Percentiles rank a stretch among this genome's conserved stretches.
phyloP scores from a whole-genome alignment of 768 basidiomycete species.

The Psilocybe cubensis region DNA sequence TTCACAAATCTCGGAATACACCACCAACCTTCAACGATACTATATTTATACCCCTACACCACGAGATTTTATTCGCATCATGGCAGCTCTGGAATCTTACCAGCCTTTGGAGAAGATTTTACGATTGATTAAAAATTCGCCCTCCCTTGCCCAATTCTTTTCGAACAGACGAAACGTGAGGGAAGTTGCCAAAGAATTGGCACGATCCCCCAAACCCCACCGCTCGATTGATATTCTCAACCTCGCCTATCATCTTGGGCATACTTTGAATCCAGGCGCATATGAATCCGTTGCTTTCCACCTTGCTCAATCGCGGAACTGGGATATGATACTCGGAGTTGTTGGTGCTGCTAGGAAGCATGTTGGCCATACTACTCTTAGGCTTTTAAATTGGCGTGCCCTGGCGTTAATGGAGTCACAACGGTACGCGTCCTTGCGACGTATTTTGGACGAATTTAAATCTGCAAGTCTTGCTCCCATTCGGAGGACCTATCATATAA shows the following conservation, averaged over 20 bases:
- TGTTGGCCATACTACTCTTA: conserved; percentile 49
- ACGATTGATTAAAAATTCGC: conserved; percentile 21
- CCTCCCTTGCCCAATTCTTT: conserved; percentile 22
- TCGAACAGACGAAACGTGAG: conserved; percentile 37
- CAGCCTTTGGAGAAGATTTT: conserved; percentile 17
- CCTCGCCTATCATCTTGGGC: conserved; percentile 54
- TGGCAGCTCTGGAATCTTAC: conserved; percentile 14
- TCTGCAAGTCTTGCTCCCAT: conserved; percentile 48
- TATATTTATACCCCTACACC: not conserved
- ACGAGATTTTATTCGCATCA: conserved; percentile 16
- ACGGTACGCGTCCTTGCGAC: conserved; percentile 48
- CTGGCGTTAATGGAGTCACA: conserved; percentile 61
- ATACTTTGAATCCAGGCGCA: conserved; percentile 49
- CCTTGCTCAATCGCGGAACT: conserved; percentile 49
- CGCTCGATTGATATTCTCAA: conserved; percentile 48
- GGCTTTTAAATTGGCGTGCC: conserved; percentile 73
- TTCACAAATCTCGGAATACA: not conserved
- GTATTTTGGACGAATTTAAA: conserved; percentile 54
- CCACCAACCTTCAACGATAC: not conserved
- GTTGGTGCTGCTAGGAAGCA: conserved; percentile 54
- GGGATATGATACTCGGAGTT: conserved; percentile 52
- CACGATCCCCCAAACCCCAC: conserved; percentile 35
- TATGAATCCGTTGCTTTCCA: conserved; percentile 62
- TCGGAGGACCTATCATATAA: conserved; percentile 68
- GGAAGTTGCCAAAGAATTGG: conserved; percentile 33